Evolutionary conservation across 202 grass and related monocot genomes (phyloP).

Genomic region (Bolboschoenoplectus hybrid): DNA sequence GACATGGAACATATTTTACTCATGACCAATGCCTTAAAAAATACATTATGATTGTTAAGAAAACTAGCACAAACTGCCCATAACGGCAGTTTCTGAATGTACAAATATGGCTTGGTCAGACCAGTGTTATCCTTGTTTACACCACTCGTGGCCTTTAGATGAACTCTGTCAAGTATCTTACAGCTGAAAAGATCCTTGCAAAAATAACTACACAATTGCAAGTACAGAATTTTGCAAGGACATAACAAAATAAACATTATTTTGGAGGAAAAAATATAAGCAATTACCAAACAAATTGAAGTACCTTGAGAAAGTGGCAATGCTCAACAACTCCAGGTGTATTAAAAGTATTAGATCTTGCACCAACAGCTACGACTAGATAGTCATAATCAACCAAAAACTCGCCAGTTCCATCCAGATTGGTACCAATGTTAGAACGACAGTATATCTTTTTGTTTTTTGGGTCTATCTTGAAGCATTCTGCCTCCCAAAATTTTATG

Average conservation of each 20-base stretch:
- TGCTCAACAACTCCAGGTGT: conserved; percentile 88
- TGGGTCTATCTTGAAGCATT: conserved; percentile 94
- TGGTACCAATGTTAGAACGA: conserved; percentile 68
- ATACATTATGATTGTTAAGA: not conserved
- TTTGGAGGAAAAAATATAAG: not conserved
- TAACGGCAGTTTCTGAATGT: not conserved
- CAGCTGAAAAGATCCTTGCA: conserved; percentile 3
- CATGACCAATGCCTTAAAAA: not conserved
- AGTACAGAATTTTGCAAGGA: not conserved
- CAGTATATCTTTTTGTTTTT: conserved; percentile 80
- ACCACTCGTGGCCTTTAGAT: not conserved
- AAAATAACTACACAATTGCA: not conserved
- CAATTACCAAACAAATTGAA: not conserved
- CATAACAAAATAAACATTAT: not conserved
- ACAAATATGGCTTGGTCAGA: not conserved
- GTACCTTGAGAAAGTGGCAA: conserved; percentile 98
- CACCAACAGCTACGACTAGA: conserved; percentile 85
- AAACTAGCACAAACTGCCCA: not conserved
- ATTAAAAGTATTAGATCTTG: conserved; percentile 85
- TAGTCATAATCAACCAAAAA: conserved; percentile 90
- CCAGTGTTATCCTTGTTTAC: not conserved
- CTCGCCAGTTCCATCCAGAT: conserved; percentile 86
- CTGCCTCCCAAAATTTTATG: conserved; percentile 94
- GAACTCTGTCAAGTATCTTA: not conserved
- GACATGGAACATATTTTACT: not conserved